Percentiles rank a stretch among this genome's conserved stretches.
These are phyloP conservation scores for Populus hybrid DNA, from an alignment of 441 rosid genomes.

Conservation along the genomic window DNA sequence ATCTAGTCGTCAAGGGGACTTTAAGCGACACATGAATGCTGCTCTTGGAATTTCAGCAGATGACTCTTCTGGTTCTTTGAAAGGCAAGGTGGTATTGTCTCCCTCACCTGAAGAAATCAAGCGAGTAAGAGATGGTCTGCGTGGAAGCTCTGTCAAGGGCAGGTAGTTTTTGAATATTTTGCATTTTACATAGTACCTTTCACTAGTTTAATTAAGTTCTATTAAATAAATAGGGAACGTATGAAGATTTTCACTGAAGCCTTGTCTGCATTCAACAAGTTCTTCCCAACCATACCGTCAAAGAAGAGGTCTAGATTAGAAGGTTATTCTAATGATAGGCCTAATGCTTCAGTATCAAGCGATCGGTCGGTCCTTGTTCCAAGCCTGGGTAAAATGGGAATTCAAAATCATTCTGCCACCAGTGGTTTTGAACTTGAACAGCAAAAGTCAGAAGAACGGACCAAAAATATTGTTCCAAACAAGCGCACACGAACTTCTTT, in stretches of 20 bases:
- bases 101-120: conserved; percentile 81
- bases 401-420: conserved; percentile 56
- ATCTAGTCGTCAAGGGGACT: conserved; percentile 75
- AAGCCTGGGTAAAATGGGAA: conserved; percentile 66
- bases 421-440: conserved; percentile 74
- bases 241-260: conserved; percentile 73
- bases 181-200: conserved; percentile 16
- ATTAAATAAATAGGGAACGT: conserved; percentile 73
- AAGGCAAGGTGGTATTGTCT: conserved; percentile 55
- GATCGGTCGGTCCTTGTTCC: conserved; percentile 64
- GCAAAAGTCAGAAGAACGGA: conserved; percentile 69
- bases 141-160: conserved; percentile 68
- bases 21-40: conserved; percentile 57
- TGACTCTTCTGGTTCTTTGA: conserved; percentile 58
- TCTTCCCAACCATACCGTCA: conserved; percentile 70
- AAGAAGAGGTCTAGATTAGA: conserved; percentile 93
- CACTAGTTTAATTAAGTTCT: conserved; percentile 29
- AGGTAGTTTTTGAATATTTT: conserved; percentile 56
- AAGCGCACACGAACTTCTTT: conserved; percentile 93
- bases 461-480: conserved; percentile 65
- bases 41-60: conserved; percentile 81
- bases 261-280: conserved; percentile 75
- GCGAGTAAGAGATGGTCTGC: conserved; percentile 60
- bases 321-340: conserved; percentile 52
- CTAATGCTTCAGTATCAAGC: conserved; percentile 45